Conservation (phyloP, 2,329 filamentous ascomycete genomes). For the Neonectria punicea region DNA sequence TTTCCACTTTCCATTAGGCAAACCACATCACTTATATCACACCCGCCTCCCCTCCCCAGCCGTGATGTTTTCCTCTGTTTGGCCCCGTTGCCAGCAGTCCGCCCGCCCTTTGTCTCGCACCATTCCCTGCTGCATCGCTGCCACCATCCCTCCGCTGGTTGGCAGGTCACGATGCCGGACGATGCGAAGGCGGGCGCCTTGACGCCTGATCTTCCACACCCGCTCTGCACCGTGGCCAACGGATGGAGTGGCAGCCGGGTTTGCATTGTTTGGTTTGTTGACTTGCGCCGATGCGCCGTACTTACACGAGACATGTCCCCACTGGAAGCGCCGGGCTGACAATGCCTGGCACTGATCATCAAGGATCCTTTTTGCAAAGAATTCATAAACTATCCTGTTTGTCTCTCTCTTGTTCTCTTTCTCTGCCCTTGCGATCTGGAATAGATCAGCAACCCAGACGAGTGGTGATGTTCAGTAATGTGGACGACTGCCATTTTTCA, state of each 20-base stretch:
- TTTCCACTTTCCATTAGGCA: conserved; percentile 4
- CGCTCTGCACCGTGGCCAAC: neutral
- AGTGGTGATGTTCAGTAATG: conserved; percentile 10
- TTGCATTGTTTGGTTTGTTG: conserved; percentile 1
- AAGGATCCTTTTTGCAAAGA: neutral
- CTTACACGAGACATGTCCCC: conserved; percentile 13
- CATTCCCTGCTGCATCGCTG: conserved; percentile 15
- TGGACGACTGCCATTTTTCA: neutral
- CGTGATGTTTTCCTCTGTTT: conserved; percentile 4
- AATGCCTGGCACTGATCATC: conserved; percentile 1
- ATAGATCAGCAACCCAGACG: neutral
- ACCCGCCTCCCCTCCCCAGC: neutral
- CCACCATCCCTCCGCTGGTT: conserved; percentile 25
- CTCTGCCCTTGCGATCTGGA: neutral
- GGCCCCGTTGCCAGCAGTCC: conserved; percentile 1
- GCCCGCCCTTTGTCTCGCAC: conserved; percentile 8
- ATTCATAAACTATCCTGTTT: neutral
- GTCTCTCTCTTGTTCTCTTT: neutral
- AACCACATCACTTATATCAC: conserved; percentile 27
- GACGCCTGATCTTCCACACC: conserved; percentile 27
- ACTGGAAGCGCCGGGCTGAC: neutral
- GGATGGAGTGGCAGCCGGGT: conserved; percentile 1
- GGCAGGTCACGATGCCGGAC: conserved; percentile 18
- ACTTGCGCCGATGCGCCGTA: neutral
- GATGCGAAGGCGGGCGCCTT: conserved; percentile 12